Evolutionary conservation across 495 filamentous ascomycete genomes (phyloP).

Genomic region (Haplographium delicatum): DNA sequence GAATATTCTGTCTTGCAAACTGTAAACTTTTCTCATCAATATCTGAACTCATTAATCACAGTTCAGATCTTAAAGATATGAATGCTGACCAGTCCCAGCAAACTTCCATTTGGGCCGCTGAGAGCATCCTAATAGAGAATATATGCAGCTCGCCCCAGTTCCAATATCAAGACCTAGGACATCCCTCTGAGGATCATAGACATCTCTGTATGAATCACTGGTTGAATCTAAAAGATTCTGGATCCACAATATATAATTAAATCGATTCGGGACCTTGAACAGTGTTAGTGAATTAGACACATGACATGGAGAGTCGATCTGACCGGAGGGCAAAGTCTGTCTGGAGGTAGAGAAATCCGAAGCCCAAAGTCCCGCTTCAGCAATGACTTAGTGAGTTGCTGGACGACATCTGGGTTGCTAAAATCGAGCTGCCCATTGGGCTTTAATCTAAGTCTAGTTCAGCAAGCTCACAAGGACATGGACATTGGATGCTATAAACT

Average conservation of each 20-base stretch:
- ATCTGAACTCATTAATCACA: conserved; percentile 41
- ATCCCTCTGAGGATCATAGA: conserved; percentile 49
- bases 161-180: conserved; percentile 83
- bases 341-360: conserved; percentile 60
- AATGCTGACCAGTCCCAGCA: conserved; percentile 57
- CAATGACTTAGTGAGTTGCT: conserved; percentile 77
- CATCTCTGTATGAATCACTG: conserved; percentile 41
- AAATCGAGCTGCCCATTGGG: conserved; percentile 72
- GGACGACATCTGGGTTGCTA: conserved; percentile 67
- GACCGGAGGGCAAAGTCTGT: conserved; percentile 89
- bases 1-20: conserved; percentile 60
- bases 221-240: conserved; percentile 80
- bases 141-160: conserved; percentile 86
- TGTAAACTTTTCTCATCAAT: conserved; percentile 67
- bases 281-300: too few species aligned
- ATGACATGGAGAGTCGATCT: too few species aligned
- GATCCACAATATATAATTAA: conserved; percentile 90
- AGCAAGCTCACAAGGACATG: too few species aligned
- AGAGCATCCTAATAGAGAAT: conserved; percentile 74
- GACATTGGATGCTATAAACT: too few species aligned
- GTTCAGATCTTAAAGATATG: neutral
- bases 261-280: conserved; percentile 63
- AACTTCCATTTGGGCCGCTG: conserved; percentile 67
- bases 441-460: conserved; percentile 50
- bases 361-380: conserved; percentile 72